phyloP scores from a whole-genome alignment of 1,284 basidiomycete genomes.

The Phenoliferia sp. region DNA sequence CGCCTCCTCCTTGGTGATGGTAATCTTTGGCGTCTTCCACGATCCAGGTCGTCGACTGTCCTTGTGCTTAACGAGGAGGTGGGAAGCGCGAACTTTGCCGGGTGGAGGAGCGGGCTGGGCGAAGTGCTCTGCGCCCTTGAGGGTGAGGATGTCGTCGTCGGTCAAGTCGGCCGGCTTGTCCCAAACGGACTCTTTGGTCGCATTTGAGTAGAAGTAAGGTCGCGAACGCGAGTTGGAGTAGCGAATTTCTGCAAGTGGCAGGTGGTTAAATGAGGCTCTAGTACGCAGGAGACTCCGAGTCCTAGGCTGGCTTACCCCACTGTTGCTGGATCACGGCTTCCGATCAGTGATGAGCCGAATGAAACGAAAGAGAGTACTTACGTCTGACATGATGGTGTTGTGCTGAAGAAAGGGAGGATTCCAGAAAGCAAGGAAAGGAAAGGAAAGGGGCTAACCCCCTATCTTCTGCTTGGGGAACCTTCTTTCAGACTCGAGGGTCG shows the following conservation, averaged over 20 bases:
- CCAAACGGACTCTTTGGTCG: slow-evolving; percentile 74
- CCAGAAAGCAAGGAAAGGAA: no score
- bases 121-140: slow-evolving; percentile 63
- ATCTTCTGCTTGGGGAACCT: no score
- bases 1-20: slow-evolving; percentile 58
- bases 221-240: slow-evolving; percentile 55
- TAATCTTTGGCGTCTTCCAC: slow-evolving; percentile 73
- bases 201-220: slow-evolving; percentile 83
- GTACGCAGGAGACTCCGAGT: neutral
- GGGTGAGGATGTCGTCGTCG: slow-evolving; percentile 55
- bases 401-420: no score
- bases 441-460: no score
- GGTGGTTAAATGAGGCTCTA: neutral
- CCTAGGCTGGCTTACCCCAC: slow-evolving; percentile 1
- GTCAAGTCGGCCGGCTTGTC: slow-evolving; percentile 66
- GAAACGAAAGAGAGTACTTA: neutral
- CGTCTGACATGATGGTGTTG: slow-evolving; percentile 15
- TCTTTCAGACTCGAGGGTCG: no score
- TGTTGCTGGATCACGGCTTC: neutral
- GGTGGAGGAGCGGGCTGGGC: slow-evolving; percentile 26
- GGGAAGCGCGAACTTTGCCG: slow-evolving; percentile 80
- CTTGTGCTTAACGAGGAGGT: slow-evolving; percentile 88
- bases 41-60: slow-evolving; percentile 81
- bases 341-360: neutral
- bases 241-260: slow-evolving; percentile 1